These are phyloP conservation scores for Globisporangium parvum DNA, from an alignment of 352 stramenopile species.

Conservation along the genomic window DNA sequence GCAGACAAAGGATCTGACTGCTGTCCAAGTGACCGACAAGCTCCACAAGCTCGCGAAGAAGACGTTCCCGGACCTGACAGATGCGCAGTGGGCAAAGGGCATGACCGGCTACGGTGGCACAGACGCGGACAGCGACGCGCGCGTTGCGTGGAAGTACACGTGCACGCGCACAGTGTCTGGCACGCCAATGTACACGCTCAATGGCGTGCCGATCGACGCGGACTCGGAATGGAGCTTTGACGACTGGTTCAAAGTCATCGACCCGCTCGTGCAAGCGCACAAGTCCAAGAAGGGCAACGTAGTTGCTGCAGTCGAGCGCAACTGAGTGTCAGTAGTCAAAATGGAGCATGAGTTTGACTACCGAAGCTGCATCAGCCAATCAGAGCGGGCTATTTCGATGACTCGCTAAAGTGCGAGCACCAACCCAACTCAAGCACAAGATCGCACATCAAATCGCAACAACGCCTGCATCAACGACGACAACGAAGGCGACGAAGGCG, in stretches of 20 bases:
- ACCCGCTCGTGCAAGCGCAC: constrained; percentile 34
- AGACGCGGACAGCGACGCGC: constrained; percentile 44
- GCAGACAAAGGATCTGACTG: constrained; percentile 61
- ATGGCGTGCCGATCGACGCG: constrained; percentile 61
- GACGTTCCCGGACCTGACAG: constrained; percentile 57
- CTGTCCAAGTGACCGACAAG: constrained; percentile 56
- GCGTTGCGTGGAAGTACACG: constrained; percentile 77
- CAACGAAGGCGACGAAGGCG: not conserved
- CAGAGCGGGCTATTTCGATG: too few species aligned
- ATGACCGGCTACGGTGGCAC: constrained; percentile 79
- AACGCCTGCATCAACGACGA: not conserved
- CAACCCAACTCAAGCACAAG: not conserved
- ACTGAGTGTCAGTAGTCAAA: not conserved
- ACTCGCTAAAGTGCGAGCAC: too few species aligned
- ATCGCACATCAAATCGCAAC: not conserved
- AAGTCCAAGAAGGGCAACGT: not conserved
- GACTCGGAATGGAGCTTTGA: constrained; percentile 41
- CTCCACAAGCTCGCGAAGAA: constrained; percentile 55
- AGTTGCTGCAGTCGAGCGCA: not conserved
- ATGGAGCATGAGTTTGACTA: too few species aligned
- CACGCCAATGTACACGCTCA: constrained; percentile 75
- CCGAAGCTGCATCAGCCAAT: too few species aligned
- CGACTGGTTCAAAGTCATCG: constrained; percentile 53
- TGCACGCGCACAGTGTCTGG: constrained; percentile 67
- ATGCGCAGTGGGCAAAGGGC: constrained; percentile 55